Percentiles rank a stretch among this genome's conserved stretches.
Evolutionary conservation across 345 rosid genomes (phyloP).

Genomic region (Salix viminalis): DNA sequence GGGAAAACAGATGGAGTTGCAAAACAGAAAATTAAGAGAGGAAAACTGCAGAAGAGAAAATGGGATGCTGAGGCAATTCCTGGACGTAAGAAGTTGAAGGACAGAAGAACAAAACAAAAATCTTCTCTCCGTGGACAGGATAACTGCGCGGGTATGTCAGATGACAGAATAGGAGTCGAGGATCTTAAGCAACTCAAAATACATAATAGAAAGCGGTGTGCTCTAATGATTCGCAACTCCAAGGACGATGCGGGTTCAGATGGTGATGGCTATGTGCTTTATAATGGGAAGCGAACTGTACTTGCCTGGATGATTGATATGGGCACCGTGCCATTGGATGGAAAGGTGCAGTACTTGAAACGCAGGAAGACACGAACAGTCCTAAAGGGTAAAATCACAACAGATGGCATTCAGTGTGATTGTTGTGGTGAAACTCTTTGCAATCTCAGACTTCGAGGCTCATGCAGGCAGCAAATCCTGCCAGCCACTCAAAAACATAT

Average conservation of each 20-base stretch:
- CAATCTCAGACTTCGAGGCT: conserved; percentile 50
- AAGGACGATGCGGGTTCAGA: conserved; percentile 42
- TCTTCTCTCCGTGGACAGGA: conserved; percentile 11
- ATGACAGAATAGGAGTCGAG: conserved; percentile 25
- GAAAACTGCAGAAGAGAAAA: conserved; percentile 28
- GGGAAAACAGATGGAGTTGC: conserved; percentile 17
- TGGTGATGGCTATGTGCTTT: conserved; percentile 51
- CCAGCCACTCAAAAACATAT: conserved; percentile 54
- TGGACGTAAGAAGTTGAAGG: conserved; percentile 15
- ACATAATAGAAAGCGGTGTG: conserved; percentile 54
- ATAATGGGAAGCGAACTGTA: conserved; percentile 70
- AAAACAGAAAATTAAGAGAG: conserved; percentile 31
- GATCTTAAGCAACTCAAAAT: conserved; percentile 44
- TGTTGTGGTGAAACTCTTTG: conserved; percentile 60
- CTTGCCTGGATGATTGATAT: conserved; percentile 84
- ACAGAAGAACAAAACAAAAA: conserved; percentile 30
- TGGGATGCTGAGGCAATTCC: conserved; percentile 22
- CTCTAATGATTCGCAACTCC: conserved; percentile 63
- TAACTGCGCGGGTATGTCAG: conserved; percentile 20
- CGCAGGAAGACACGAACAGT: conserved; percentile 32
- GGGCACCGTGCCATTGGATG: conserved; percentile 50
- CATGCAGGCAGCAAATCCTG: conserved; percentile 56
- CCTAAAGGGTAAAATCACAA: conserved; percentile 47
- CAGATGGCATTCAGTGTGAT: conserved; percentile 68
- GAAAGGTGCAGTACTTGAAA: conserved; percentile 54